Evolutionary conservation across 768 basidiomycete species (phyloP).

Genomic region (Boletus pseudo-olivaceus): DNA sequence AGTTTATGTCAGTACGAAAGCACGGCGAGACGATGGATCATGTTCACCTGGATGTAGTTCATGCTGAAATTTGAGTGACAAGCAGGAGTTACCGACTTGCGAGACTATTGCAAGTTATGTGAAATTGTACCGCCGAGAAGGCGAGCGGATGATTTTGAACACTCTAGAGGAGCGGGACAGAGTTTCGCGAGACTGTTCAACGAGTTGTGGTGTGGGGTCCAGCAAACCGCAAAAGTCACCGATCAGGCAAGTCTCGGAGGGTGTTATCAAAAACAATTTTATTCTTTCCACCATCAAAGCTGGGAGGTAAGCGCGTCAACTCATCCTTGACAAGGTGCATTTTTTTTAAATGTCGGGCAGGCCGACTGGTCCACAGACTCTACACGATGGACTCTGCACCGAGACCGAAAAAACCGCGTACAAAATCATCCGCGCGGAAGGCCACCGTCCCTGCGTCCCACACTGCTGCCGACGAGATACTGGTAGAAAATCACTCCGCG

Average conservation of each 20-base stretch:
- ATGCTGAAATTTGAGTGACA: constrained; percentile 25
- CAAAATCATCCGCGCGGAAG: constrained; percentile 42
- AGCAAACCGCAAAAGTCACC: constrained; percentile 2
- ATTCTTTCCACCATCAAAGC: neutral
- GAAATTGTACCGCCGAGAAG: constrained; percentile 1
- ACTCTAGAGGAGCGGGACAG: neutral
- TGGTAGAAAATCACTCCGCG: constrained; percentile 22
- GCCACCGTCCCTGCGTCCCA: constrained; percentile 2
- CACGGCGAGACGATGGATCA: neutral
- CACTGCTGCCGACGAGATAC: constrained; percentile 15
- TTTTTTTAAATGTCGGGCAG: neutral
- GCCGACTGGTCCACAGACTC: neutral
- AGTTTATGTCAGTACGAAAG: constrained; percentile 9
- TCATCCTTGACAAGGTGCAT: neutral
- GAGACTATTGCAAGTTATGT: constrained; percentile 2
- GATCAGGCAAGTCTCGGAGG: constrained; percentile 16
- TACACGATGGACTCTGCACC: constrained; percentile 40
- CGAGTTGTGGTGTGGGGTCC: neutral
- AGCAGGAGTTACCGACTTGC: neutral
- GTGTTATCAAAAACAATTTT: neutral
- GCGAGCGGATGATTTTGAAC: neutral
- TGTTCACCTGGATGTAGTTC: constrained; percentile 58
- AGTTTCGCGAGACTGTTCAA: neutral
- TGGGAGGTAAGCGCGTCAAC: neutral
- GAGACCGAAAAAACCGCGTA: constrained; percentile 50